phyloP scores from a whole-genome alignment of 768 basidiomycete genomes.

The Kwoniella botswanensis region DNA sequence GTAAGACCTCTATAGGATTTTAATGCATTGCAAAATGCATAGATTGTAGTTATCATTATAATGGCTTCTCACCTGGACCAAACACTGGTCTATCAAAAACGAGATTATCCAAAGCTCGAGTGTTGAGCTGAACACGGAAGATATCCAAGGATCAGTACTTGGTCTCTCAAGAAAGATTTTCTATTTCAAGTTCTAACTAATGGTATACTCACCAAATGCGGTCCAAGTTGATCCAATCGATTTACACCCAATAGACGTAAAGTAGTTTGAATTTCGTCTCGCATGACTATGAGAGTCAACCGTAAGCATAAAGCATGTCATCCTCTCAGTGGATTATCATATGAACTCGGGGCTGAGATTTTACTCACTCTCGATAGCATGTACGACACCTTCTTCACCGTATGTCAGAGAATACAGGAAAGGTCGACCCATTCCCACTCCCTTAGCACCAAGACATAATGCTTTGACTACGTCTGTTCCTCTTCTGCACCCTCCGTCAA shows the following conservation, averaged over 20 bases:
- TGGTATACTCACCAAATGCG: constrained; percentile 55
- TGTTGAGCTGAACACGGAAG: constrained; percentile 14
- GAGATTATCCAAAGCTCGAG: constrained; percentile 20
- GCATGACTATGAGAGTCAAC: constrained; percentile 52
- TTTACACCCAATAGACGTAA: constrained; percentile 60
- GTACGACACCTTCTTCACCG: constrained; percentile 58
- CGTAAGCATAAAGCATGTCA: not conserved
- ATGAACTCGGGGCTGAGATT: not conserved
- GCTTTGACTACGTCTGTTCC: constrained; percentile 92
- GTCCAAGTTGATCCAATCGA: constrained; percentile 57
- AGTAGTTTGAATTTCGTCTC: constrained; percentile 61
- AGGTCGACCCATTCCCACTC: constrained; percentile 58
- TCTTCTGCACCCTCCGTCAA: constrained; percentile 80
- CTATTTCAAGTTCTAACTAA: not conserved
- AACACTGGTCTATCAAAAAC: constrained; percentile 19
- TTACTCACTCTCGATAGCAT: constrained; percentile 56
- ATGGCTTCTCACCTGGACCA: constrained; percentile 19
- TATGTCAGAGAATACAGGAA: constrained; percentile 60
- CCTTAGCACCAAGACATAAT: constrained; percentile 68
- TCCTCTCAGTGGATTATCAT: not conserved
- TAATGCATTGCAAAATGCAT: not conserved
- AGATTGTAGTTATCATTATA: not conserved
- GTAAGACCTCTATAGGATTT: too few species aligned
- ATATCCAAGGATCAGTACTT: not conserved
- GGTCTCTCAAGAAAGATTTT: too few species aligned